A percentile compares a stretch with the other conserved stretches of the same genome.
These are phyloP conservation scores for Hysterangium stoloniferum DNA, from an alignment of 768 basidiomycete species.

Conservation along the genomic window DNA sequence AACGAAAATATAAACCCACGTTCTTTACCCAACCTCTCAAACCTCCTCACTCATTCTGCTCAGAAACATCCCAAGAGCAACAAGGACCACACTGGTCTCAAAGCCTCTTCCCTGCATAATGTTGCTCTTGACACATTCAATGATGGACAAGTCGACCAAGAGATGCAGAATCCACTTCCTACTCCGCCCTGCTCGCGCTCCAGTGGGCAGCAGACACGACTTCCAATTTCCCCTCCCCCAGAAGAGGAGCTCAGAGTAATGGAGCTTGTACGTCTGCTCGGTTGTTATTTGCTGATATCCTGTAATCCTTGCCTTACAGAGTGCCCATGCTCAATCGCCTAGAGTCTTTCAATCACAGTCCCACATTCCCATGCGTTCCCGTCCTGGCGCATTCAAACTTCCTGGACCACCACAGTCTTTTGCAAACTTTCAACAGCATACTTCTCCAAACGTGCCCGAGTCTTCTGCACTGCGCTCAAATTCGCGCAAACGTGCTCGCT, in stretches of 20 bases:
- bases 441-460: background rate
- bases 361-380: background rate
- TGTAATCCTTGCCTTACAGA: background rate
- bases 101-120: background rate
- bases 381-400: background rate
- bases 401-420: background rate
- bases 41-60: slow-evolving; percentile 1
- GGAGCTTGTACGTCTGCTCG: background rate
- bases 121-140: background rate
- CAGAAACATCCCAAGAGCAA: background rate
- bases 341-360: background rate
- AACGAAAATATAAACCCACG: slow-evolving; percentile 5
- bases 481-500: slow-evolving; percentile 1
- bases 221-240: slow-evolving; percentile 1
- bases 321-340: background rate
- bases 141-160: background rate
- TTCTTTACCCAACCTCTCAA: slow-evolving; percentile 1
- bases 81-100: background rate
- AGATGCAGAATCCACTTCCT: background rate
- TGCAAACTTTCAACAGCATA: background rate
- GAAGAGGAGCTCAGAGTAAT: slow-evolving; percentile 5
- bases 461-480: background rate
- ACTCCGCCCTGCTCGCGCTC: slow-evolving; percentile 1
- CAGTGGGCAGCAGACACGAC: background rate
- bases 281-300: background rate